phyloP scores from a whole-genome alignment of 495 filamentous ascomycete genomes.

The Talaromyces borbonicus region DNA sequence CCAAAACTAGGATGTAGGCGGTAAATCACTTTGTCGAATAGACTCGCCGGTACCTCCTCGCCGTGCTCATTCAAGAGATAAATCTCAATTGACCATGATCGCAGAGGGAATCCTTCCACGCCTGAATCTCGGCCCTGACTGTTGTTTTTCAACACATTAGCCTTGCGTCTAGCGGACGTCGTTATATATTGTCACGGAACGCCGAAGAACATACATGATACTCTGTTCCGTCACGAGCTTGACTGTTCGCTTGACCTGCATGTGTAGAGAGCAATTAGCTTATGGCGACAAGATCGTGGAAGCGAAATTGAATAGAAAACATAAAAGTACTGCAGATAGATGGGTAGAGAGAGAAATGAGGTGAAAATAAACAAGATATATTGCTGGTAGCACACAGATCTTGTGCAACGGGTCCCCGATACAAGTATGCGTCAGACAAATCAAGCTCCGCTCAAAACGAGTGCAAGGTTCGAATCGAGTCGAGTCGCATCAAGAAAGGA shows the following conservation, averaged over 20 bases:
- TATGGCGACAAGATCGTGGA: neutral
- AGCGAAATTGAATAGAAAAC: neutral
- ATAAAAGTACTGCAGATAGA: too few relatives aligned
- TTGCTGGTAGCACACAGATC: too few relatives aligned
- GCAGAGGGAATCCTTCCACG: slow-evolving; percentile 84
- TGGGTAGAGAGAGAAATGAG: neutral
- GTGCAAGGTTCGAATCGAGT: too few relatives aligned
- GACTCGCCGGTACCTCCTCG: slow-evolving; percentile 60
- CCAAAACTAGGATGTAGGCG: slow-evolving; percentile 89
- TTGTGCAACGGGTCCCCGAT: too few relatives aligned
- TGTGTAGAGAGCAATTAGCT: slow-evolving; percentile 1
- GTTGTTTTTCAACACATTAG: neutral
- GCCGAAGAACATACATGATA: slow-evolving; percentile 57
- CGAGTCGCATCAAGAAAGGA: too few relatives aligned
- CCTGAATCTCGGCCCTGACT: slow-evolving; percentile 57
- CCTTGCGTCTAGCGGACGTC: neutral
- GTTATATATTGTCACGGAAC: neutral
- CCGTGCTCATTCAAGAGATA: slow-evolving; percentile 50
- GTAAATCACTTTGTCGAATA: slow-evolving; percentile 88
- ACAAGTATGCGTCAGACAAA: too few relatives aligned
- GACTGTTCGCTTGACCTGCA: slow-evolving; percentile 72
- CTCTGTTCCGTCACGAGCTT: slow-evolving; percentile 88
- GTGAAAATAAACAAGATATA: neutral
- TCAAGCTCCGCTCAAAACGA: too few relatives aligned
- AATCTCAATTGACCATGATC: slow-evolving; percentile 56